Evolutionary conservation across 2,329 filamentous ascomycete genomes (phyloP), one percentile per base, ranked within the genome.

Genomic region (Fusarium gaditjirri): DNA sequence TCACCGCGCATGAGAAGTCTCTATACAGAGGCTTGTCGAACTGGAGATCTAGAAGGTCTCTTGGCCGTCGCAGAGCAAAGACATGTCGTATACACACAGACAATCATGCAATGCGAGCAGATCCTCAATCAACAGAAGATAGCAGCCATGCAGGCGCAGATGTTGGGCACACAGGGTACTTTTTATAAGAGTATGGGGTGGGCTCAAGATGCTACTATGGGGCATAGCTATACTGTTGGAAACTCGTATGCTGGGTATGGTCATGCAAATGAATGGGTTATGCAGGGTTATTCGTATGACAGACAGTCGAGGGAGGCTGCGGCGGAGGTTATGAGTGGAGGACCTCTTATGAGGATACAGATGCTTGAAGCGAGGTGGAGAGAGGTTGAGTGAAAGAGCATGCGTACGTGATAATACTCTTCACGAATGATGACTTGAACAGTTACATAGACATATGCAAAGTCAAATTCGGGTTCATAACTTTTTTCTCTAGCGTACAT

Each of bases 1-100:
- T 82, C 80, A 9, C 73, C 77, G 29, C 81, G 81, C 16, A 83
- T 84, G 78, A 79, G 82, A 11, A 52, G 65, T 1, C 53, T 81
- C 1, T 83, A 81, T 67, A 62, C 59, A 3, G 71, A 79, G 29
- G 80, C 80, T 5, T 80, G 80, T 49, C 42, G 46, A 10, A 58
- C 72, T 8, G 68, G 55, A 2, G 70, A 77, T 38, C 72, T 77
- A 1, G 67, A 78, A 8, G 54, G 62, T 3, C 69, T 84, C 35
- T 65, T 82, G 1, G 52, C 61, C 4, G 65, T 69, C 7, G 76
- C 79, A 3, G 72, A 65, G 19, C 75, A 76, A 11, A 65, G 76
- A 8, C 80, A 77, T 9, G 19, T 56, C 4, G 75, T 83, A 3
- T 83, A 81, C 56, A 57, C 62, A 3, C 69, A 82, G 58, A 84